These are phyloP conservation scores for Aspergillus oerlinghausenensis DNA, from an alignment of 2,329 filamentous ascomycete species.

Conservation along the genomic window DNA sequence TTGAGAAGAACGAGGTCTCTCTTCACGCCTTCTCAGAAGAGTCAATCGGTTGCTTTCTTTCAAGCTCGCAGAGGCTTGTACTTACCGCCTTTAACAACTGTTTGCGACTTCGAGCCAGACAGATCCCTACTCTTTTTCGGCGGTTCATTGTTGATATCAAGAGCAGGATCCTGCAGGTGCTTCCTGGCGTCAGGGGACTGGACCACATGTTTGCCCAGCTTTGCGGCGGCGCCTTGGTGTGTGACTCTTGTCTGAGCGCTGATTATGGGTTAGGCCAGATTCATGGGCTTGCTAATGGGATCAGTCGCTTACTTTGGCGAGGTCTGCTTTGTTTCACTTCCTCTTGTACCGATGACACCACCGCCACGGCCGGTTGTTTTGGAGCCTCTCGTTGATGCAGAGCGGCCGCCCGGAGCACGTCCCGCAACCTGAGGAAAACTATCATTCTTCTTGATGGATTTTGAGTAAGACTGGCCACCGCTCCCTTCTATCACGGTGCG, in stretches of 20 bases:
- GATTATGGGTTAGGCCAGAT: neutral
- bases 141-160: slow-evolving; percentile 12
- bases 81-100: slow-evolving; percentile 3
- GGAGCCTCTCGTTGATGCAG: neutral
- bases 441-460: neutral
- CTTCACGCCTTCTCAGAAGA: slow-evolving; percentile 1
- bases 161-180: slow-evolving; percentile 16
- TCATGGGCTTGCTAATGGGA: neutral
- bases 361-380: slow-evolving; percentile 19
- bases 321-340: slow-evolving; percentile 4
- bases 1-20: slow-evolving; percentile 5
- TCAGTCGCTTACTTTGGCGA: neutral
- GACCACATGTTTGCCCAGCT: slow-evolving; percentile 1
- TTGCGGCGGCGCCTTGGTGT: slow-evolving; percentile 5
- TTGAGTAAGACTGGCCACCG: slow-evolving; percentile 12
- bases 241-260: slow-evolving; percentile 1
- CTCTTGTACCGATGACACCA: slow-evolving; percentile 20
- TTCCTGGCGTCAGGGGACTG: neutral
- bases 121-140: neutral
- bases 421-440: slow-evolving; percentile 1
- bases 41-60: neutral
- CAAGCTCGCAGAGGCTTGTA: neutral
- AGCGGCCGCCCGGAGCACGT: neutral
- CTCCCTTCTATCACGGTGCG: slow-evolving; percentile 16
- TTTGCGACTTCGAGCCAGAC: neutral